Percentiles rank a stretch among this genome's conserved stretches.
phyloP scores from a whole-genome alignment of 2,329 filamentous ascomycete species.

The Diaporthe sp. region DNA sequence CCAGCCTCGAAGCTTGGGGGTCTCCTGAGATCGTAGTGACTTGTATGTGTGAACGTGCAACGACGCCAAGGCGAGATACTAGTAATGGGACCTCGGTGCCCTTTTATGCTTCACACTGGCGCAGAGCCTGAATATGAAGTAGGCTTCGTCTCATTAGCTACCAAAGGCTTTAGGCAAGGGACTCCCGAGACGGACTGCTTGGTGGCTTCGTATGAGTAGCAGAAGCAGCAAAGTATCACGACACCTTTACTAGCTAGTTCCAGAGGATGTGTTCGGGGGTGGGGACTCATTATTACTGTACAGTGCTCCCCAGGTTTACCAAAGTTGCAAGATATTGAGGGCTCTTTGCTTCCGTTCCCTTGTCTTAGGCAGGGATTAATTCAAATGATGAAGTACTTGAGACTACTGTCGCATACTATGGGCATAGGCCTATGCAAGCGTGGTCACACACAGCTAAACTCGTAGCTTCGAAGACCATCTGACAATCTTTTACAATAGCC shows the following conservation, averaged over 20 bases:
- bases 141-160: not conserved
- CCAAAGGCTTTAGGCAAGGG: not conserved
- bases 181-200: not conserved
- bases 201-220: not conserved
- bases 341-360: not conserved
- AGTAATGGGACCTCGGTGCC: no score
- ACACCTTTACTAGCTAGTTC: not conserved
- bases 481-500: no score
- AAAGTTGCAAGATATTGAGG: not conserved
- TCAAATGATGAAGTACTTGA: no score
- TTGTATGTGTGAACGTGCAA: not conserved
- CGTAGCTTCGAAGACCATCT: no score
- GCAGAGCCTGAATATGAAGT: not conserved
- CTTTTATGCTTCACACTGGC: not conserved
- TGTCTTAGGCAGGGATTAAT: no score
- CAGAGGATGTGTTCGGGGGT: not conserved
- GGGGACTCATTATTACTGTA: not conserved
- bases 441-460: no score
- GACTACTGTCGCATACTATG: no score
- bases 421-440: no score
- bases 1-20: constrained; percentile 5
- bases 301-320: not conserved
- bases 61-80: not conserved
- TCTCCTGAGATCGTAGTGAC: not conserved
- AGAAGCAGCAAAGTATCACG: not conserved